These are phyloP conservation scores for Xylariaceae sp. DNA, from an alignment of 2,329 filamentous ascomycete genomes.

Conservation along the genomic window DNA sequence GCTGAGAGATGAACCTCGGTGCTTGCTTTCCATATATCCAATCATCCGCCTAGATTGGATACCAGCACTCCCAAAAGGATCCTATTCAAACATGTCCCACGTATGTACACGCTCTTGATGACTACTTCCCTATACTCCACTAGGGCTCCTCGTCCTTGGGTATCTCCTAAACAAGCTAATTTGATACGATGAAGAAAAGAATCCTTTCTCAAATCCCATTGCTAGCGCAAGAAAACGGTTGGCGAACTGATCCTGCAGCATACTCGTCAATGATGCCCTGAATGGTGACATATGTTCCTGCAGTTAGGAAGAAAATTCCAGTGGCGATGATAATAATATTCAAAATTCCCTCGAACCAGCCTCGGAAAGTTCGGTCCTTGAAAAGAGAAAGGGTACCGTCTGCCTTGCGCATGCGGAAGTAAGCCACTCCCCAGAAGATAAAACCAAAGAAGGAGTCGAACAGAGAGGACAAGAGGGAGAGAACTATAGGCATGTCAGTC, in stretches of 20 bases:
- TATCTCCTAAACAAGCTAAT: constrained; percentile 33
- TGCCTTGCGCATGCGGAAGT: constrained; percentile 75
- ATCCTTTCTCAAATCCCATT: constrained; percentile 62
- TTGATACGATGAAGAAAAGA: constrained; percentile 14
- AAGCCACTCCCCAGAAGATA: constrained; percentile 91
- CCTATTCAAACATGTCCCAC: not conserved
- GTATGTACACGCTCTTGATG: constrained; percentile 11
- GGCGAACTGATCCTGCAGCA: constrained; percentile 65
- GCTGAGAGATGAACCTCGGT: constrained; percentile 21
- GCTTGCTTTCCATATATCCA: constrained; percentile 5
- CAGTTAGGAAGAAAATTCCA: constrained; percentile 81
- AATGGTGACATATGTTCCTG: constrained; percentile 81
- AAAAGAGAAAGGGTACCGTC: constrained; percentile 64
- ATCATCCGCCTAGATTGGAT: not conserved
- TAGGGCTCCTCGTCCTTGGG: constrained; percentile 26
- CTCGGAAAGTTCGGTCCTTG: constrained; percentile 59
- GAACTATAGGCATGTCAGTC: constrained; percentile 47
- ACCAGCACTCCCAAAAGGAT: not conserved
- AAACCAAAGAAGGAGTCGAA: constrained; percentile 96
- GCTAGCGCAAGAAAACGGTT: constrained; percentile 75
- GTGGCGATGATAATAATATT: constrained; percentile 77
- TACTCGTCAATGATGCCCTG: constrained; percentile 80
- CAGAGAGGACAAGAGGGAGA: constrained; percentile 82
- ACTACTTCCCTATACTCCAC: constrained; percentile 1
- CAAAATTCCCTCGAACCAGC: constrained; percentile 62